phyloP scores from a whole-genome alignment of 306 rosid genomes.

The Mimosa pudica region DNA sequence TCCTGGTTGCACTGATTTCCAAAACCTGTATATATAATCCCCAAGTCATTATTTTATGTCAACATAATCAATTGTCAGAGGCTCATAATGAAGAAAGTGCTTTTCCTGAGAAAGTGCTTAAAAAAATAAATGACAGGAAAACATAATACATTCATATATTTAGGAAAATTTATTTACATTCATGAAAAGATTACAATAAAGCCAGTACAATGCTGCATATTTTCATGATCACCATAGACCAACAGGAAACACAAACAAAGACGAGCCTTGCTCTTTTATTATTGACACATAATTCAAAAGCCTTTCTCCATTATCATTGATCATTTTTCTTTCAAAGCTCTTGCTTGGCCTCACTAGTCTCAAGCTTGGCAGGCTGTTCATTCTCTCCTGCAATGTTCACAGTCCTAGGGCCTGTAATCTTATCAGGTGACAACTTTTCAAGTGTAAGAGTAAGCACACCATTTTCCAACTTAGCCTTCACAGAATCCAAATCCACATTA shows the following conservation, averaged over 20 bases:
- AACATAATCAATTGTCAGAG: not conserved
- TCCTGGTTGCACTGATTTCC: not conserved
- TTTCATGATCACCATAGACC: slow-evolving; percentile 20
- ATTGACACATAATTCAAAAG: slow-evolving; percentile 20
- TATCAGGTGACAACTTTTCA: slow-evolving; percentile 57
- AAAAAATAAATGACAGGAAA: not conserved
- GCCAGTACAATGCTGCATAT: not conserved
- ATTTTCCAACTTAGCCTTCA: slow-evolving; percentile 54
- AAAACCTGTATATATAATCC: not conserved
- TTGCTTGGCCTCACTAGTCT: slow-evolving; percentile 41
- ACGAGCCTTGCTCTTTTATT: not conserved
- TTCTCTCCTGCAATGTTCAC: slow-evolving; percentile 54
- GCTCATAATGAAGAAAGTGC: not conserved
- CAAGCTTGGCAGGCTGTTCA: slow-evolving; percentile 37
- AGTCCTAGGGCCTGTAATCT: slow-evolving; percentile 50
- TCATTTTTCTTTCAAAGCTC: slow-evolving; percentile 38
- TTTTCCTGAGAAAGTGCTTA: not conserved
- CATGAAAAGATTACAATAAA: slow-evolving; percentile 10
- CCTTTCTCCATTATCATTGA: not conserved
- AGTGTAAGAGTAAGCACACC: slow-evolving; percentile 61
- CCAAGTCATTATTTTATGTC: not conserved
- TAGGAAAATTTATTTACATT: not conserved
- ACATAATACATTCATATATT: not conserved
- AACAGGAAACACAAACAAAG: not conserved
- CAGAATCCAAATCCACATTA: slow-evolving; percentile 58